Evolutionary conservation across 2,329 filamentous ascomycete species (phyloP), one percentile per base, ranked within the genome.

Genomic region (Cercospora brassicicola): DNA sequence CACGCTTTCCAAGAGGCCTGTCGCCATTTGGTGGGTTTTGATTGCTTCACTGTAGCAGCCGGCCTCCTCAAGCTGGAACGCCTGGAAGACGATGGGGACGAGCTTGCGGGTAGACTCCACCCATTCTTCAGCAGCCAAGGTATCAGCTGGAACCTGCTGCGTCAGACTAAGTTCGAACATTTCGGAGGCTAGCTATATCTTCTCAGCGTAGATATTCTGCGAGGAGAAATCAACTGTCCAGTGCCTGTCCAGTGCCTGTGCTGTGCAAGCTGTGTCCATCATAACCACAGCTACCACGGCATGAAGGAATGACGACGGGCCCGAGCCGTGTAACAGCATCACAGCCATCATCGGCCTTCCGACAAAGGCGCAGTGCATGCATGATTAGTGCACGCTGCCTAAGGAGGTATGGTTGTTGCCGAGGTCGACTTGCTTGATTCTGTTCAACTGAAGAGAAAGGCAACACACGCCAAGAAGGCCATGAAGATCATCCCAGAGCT

Each of bases 111-210:
- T 51, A 4, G 60, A 62, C 20, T 48, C 18, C 10, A 62, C 36
- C 26, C 39, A 62, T 30, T 23, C 18, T 39, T 26, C 39, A n/a
- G 13, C n/a, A 51, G 60, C 45, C n/a, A 62, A 45, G 15, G 36
- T 51, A 13, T 20, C 26, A 18, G 60, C 28, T 8, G 60, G 60
- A 33, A 62, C 26, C 45, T 62, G 60, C 31, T 62, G 60, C 10
- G 60, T 62, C n/a, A 62, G 26, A 20, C 42, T 30, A 13, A 62
- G 60, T 28, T 62, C 60, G n/a, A 62, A 62, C 60, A 62, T 62
- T 48, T 15, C 45, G 13, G n/a, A 18, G 42, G 30, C 56, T 59
- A 15, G 42, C 42, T 48, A 18, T 48, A 20, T 20, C n/a, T 20
- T 20, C 18, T 48, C 18, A 20, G 18, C 42, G 18, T 11, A 23